These are phyloP conservation scores for Colletotrichum cuscutae DNA, from an alignment of 2,329 filamentous ascomycete genomes.

Conservation along the genomic window DNA sequence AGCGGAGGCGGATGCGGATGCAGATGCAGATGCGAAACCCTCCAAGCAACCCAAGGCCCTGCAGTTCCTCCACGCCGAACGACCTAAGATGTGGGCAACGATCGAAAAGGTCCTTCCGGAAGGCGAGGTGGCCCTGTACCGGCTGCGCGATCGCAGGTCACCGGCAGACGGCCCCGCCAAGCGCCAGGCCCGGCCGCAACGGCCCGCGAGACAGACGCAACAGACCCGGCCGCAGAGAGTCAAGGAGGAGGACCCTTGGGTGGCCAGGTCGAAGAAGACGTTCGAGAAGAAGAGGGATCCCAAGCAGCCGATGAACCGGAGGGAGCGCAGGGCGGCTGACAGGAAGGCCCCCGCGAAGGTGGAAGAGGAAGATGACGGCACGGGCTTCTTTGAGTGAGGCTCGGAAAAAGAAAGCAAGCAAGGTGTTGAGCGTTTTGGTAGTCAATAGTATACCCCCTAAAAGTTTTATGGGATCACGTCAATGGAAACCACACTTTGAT, in stretches of 20 bases:
- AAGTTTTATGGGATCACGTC: constrained; percentile 19
- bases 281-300: constrained; percentile 38
- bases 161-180: constrained; percentile 37
- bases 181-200: constrained; percentile 28
- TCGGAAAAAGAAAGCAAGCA: not conserved
- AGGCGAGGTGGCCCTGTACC: constrained; percentile 61
- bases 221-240: constrained; percentile 33
- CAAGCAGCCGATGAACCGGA: constrained; percentile 25
- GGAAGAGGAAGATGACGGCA: constrained; percentile 59
- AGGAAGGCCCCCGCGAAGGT: constrained; percentile 49
- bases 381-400: constrained; percentile 66
- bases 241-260: constrained; percentile 52
- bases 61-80: constrained; percentile 53
- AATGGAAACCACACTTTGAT: constrained; percentile 2
- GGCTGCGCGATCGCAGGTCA: constrained; percentile 63
- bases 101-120: constrained; percentile 73
- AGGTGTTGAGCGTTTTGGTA: constrained; percentile 28
- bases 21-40: constrained; percentile 47
- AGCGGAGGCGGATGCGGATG: constrained; percentile 48
- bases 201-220: constrained; percentile 16
- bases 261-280: constrained; percentile 17
- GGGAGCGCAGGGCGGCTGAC: constrained; percentile 39
- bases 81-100: constrained; percentile 73
- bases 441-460: constrained; percentile 29
- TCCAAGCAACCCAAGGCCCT: constrained; percentile 51